Conservation (phyloP, 352 stramenopile genomes). For the Salisapilia sapeloensis region DNA sequence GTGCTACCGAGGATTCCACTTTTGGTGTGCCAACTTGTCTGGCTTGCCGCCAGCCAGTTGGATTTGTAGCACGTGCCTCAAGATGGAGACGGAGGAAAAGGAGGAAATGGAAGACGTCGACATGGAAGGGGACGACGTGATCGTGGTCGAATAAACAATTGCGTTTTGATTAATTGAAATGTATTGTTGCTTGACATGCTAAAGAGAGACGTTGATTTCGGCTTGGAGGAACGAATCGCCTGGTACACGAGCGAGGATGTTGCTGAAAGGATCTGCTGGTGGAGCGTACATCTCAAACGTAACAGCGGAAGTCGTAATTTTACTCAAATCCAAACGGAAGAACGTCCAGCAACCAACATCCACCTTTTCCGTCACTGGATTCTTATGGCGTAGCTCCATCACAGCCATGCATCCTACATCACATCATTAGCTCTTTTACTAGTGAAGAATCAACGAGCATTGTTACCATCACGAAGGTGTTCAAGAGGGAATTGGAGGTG, state of each 20-base stretch:
- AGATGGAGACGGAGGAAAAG: too few relatives aligned
- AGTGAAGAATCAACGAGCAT: conserved; percentile 1
- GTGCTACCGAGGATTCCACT: conserved; percentile 74
- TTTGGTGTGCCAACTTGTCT: conserved; percentile 62
- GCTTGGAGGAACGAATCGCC: conserved; percentile 80
- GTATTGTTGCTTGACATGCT: too few relatives aligned
- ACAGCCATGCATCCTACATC: conserved; percentile 62
- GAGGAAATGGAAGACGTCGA: too few relatives aligned
- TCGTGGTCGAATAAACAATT: too few relatives aligned
- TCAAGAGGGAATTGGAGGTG: conserved; percentile 72
- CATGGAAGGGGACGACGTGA: too few relatives aligned
- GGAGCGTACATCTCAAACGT: conserved; percentile 83
- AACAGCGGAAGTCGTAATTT: conserved; percentile 70
- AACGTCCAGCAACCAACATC: conserved; percentile 83
- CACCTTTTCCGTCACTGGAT: conserved; percentile 64
- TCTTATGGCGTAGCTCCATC: conserved; percentile 76
- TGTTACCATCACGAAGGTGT: conserved; percentile 68
- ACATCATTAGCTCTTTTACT: not conserved
- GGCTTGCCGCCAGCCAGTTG: conserved; percentile 60
- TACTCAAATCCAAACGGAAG: conserved; percentile 77
- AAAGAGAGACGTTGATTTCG: conserved; percentile 79
- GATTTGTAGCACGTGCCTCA: conserved; percentile 62
- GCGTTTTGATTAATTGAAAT: too few relatives aligned
- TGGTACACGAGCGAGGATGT: conserved; percentile 69
- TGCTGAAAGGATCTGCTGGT: conserved; percentile 68